phyloP scores from a whole-genome alignment of 176 grass and related monocot genomes.

The Saccharum spontaneum region DNA sequence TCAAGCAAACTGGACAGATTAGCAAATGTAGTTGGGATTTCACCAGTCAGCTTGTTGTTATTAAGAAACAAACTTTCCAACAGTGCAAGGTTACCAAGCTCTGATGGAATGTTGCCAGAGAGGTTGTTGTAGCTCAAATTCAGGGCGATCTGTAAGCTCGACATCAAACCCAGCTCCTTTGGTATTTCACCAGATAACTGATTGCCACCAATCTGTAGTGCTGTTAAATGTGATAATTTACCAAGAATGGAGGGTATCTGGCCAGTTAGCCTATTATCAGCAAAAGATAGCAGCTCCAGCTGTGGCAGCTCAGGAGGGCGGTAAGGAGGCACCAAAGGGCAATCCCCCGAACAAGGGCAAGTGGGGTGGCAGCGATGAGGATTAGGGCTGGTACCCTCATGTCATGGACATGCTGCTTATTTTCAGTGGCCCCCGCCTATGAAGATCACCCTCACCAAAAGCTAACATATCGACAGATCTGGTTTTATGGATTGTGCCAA shows the following conservation, averaged over 20 bases:
- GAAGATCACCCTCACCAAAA: too few relatives aligned
- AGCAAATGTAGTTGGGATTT: slow-evolving; percentile 89
- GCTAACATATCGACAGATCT: too few relatives aligned
- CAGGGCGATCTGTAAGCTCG: slow-evolving; percentile 94
- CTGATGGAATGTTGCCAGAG: slow-evolving; percentile 74
- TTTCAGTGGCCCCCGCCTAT: too few relatives aligned
- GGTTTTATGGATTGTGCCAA: too few relatives aligned
- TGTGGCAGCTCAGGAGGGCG: too few relatives aligned
- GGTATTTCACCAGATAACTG: slow-evolving; percentile 84
- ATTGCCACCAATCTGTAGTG: slow-evolving; percentile 93
- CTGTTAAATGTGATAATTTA: slow-evolving; percentile 83
- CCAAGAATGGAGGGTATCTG: slow-evolving; percentile 75
- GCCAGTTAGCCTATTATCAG: slow-evolving; percentile 81
- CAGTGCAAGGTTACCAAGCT: slow-evolving; percentile 88
- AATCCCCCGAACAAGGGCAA: too few relatives aligned
- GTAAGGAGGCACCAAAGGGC: too few relatives aligned
- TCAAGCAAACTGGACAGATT: slow-evolving; percentile 90
- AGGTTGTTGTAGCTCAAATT: slow-evolving; percentile 93
- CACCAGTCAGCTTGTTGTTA: too few relatives aligned
- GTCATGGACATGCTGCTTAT: too few relatives aligned
- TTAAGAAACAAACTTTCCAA: too few relatives aligned
- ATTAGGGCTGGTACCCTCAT: too few relatives aligned
- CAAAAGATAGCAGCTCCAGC: slow-evolving; percentile 81
- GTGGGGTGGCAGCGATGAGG: too few relatives aligned
- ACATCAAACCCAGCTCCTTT: slow-evolving; percentile 74